A percentile compares a stretch with the other conserved stretches of the same genome.
Conservation (phyloP, 2,329 filamentous ascomycete species). For the Cladorrhinum sp. region DNA sequence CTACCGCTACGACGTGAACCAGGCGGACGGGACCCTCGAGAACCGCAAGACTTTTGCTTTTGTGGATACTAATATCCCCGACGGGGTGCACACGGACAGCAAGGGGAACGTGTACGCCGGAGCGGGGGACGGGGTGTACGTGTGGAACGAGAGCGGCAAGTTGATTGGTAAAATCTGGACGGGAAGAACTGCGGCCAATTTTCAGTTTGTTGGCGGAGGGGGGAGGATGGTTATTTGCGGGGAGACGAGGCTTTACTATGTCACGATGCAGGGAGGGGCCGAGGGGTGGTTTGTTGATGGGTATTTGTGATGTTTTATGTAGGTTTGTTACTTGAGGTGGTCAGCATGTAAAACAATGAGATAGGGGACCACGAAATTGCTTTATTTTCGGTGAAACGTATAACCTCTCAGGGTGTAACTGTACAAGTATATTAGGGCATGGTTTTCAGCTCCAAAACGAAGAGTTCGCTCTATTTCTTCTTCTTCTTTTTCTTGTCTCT, state of each 20-base stretch:
- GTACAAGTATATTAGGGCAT: too few species aligned
- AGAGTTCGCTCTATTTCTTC: too few species aligned
- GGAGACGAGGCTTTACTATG: conserved; percentile 41
- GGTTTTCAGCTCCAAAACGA: too few species aligned
- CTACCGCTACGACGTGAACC: conserved; percentile 46
- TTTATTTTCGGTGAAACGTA: too few species aligned
- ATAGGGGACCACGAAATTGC: too few species aligned
- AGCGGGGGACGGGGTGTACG: conserved; percentile 49
- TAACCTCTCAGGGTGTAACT: too few species aligned
- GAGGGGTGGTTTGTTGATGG: conserved; percentile 22
- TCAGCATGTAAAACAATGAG: too few species aligned
- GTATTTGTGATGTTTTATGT: conserved; percentile 18
- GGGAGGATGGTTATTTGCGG: conserved; percentile 40
- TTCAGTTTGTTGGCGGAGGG: conserved; percentile 45
- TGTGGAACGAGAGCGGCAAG: conserved; percentile 47
- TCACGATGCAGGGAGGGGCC: conserved; percentile 29
- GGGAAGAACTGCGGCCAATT: conserved; percentile 45
- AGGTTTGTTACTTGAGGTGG: too few species aligned
- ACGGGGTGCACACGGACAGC: conserved; percentile 54
- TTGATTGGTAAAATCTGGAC: conserved; percentile 57
- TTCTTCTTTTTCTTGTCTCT: too few species aligned
- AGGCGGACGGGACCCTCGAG: conserved; percentile 44
- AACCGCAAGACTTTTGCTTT: conserved; percentile 57
- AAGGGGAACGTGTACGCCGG: conserved; percentile 56
- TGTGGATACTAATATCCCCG: conserved; percentile 51